Conservation (phyloP, 371 early-diverging fungal genomes). For the Rhizopus microsporus region DNA sequence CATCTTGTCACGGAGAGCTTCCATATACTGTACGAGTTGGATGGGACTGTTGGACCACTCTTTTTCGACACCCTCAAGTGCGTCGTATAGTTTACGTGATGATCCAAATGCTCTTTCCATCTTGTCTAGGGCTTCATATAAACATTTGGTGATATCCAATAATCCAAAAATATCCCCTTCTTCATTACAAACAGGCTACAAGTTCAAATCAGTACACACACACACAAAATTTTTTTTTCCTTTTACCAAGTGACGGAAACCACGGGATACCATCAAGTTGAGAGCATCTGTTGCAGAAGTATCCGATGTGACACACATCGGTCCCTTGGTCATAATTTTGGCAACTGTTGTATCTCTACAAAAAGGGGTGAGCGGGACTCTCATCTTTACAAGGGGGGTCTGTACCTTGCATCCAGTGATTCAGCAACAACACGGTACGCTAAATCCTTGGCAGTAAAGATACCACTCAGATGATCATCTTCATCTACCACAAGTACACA, state of each 20-base stretch:
- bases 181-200: slow-evolving; percentile 87
- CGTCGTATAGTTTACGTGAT: slow-evolving; percentile 84
- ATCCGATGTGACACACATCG: slow-evolving; percentile 84
- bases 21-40: slow-evolving; percentile 48
- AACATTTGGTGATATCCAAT: slow-evolving; percentile 94
- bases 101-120: slow-evolving; percentile 93
- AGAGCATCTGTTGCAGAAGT: slow-evolving; percentile 89
- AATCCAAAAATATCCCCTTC: slow-evolving; percentile 92
- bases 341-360: slow-evolving; percentile 59
- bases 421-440: slow-evolving; percentile 45
- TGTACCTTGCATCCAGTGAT: slow-evolving; percentile 39
- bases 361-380: neutral
- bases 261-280: slow-evolving; percentile 90
- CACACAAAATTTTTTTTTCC: slow-evolving; percentile 5
- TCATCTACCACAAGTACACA: slow-evolving; percentile 89
- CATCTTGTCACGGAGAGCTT: slow-evolving; percentile 71
- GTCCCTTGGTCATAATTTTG: slow-evolving; percentile 90
- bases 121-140: slow-evolving; percentile 92
- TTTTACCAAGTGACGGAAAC: slow-evolving; percentile 89
- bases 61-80: slow-evolving; percentile 91
- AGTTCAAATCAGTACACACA: neutral
- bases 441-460: slow-evolving; percentile 74
- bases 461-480: slow-evolving; percentile 91
- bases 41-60: slow-evolving; percentile 65
- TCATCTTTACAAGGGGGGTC: neutral